phyloP scores from a whole-genome alignment of 2,329 filamentous ascomycete genomes.

The Aspergillus novoparasiticus region DNA sequence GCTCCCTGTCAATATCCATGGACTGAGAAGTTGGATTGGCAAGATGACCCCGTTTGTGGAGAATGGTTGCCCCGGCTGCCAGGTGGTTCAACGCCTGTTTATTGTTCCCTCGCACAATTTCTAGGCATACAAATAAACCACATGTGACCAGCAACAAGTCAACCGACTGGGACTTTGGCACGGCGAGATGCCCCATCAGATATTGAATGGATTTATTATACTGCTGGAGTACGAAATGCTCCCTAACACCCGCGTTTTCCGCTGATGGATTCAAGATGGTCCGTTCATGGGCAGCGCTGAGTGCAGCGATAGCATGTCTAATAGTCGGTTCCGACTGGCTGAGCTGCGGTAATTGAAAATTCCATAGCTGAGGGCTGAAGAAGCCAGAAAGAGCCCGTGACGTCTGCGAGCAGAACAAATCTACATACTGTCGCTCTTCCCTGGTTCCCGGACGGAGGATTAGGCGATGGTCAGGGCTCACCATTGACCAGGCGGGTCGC shows the following conservation, averaged over 20 bases:
- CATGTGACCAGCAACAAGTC: constrained; percentile 23
- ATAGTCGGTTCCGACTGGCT: constrained; percentile 50
- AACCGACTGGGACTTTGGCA: not conserved
- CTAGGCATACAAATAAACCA: constrained; percentile 26
- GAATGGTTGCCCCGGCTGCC: constrained; percentile 23
- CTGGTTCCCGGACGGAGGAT: constrained; percentile 24
- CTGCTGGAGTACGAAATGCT: not conserved
- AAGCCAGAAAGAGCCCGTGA: constrained; percentile 47
- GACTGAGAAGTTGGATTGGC: not conserved
- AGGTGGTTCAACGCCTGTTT: constrained; percentile 25
- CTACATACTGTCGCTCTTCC: constrained; percentile 38
- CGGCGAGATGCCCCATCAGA: constrained; percentile 36
- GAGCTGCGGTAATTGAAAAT: constrained; percentile 46
- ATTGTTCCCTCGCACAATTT: constrained; percentile 23
- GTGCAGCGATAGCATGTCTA: constrained; percentile 53
- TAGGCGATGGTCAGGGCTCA: constrained; percentile 13
- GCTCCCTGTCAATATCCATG: constrained; percentile 22
- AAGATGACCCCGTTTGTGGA: constrained; percentile 10
- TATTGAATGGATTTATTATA: constrained; percentile 28
- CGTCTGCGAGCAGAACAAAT: constrained; percentile 45
- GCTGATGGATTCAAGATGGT: constrained; percentile 41
- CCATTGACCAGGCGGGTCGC: not conserved
- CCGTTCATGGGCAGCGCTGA: constrained; percentile 48
- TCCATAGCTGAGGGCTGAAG: constrained; percentile 32
- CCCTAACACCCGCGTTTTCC: constrained; percentile 27